Conservation (phyloP, 176 grass and related monocot species). For the Dactylis glomerata region DNA sequence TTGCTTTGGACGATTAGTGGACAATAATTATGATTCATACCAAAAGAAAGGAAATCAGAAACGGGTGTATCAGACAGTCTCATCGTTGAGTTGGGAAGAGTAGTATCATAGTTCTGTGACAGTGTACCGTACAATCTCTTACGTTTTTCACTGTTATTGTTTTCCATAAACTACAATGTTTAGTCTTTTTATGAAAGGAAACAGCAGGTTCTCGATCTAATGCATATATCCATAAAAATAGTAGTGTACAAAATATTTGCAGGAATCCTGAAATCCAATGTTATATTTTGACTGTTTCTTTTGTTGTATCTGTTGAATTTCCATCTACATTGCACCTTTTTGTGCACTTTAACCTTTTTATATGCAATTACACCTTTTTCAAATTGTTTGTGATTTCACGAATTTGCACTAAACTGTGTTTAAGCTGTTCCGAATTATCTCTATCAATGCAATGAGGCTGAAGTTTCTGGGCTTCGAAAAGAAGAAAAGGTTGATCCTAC, state of each 20-base stretch:
- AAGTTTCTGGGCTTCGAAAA: neutral
- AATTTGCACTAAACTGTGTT: neutral
- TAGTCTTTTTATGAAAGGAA: neutral
- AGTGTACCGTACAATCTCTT: neutral
- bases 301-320: conserved; percentile 27
- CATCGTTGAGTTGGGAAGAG: too few relatives aligned
- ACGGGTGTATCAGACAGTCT: too few relatives aligned
- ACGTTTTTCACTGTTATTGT: neutral
- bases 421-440: neutral
- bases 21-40: too few relatives aligned
- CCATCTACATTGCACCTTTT: neutral
- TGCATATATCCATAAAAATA: neutral
- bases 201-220: neutral
- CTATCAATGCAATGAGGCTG: neutral
- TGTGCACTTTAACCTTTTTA: conserved; percentile 2
- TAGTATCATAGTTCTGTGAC: too few relatives aligned
- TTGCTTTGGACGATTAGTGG: too few relatives aligned
- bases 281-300: conserved; percentile 24
- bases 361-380: neutral
- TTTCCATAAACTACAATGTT: neutral
- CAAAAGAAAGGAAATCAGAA: too few relatives aligned
- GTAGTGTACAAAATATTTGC: neutral
- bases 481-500: neutral
- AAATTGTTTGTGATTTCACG: neutral
- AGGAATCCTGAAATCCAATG: neutral